Evolutionary conservation across 306 rosid species (phyloP).

Genomic region (Castanopsis chinensis): DNA sequence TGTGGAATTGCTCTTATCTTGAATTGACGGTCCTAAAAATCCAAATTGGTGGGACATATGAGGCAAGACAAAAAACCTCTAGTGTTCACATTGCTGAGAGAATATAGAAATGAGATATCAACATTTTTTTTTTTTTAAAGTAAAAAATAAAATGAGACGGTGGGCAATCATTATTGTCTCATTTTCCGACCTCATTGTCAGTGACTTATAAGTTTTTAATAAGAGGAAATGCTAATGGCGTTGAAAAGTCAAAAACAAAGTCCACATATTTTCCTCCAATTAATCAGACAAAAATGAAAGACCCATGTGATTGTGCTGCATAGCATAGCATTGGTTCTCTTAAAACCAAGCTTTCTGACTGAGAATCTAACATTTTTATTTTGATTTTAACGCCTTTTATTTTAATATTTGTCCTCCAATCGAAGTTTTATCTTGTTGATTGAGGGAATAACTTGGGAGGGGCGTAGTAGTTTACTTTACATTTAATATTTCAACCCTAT

Average conservation of each 20-base stretch:
- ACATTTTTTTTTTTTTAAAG: not conserved
- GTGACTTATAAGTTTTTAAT: too few species aligned
- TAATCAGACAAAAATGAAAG: not conserved
- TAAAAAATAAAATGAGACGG: not conserved
- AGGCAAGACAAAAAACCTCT: too few species aligned
- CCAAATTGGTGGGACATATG: too few species aligned
- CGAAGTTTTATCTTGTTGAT: too few species aligned
- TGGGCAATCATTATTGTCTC: not conserved
- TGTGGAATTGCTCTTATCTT: not conserved
- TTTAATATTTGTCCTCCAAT: too few species aligned
- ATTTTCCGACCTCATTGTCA: not conserved
- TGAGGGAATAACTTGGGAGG: too few species aligned
- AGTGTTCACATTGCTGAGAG: too few species aligned
- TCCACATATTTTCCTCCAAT: conserved; percentile 4
- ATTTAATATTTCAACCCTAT: too few species aligned
- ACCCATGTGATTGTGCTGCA: conserved; percentile 19
- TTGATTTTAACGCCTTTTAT: not conserved
- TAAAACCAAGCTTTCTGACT: conserved; percentile 4
- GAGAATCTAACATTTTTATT: not conserved
- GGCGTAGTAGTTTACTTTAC: too few species aligned
- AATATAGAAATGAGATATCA: too few species aligned
- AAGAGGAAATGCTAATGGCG: not conserved
- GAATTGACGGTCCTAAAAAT: too few species aligned
- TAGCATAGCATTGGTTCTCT: not conserved
- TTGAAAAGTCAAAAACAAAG: conserved; percentile 9